These are phyloP conservation scores for Trichoderma koningii DNA, from an alignment of 2,329 filamentous ascomycete genomes.

Conservation along the genomic window DNA sequence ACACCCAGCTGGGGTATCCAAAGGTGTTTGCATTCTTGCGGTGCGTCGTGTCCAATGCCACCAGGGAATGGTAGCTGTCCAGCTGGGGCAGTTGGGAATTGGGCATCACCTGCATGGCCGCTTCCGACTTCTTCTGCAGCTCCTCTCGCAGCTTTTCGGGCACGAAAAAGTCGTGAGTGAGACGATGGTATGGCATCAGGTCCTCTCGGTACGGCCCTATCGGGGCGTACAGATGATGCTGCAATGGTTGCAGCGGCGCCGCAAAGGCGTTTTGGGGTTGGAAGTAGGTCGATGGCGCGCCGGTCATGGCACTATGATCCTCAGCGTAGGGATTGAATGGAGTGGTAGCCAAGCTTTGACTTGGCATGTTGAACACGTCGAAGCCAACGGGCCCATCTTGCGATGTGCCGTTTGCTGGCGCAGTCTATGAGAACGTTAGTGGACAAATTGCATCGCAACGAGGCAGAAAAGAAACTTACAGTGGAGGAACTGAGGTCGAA, in stretches of 20 bases:
- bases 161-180: conserved; percentile 88
- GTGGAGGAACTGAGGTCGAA: conserved; percentile 55
- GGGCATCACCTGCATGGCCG: conserved; percentile 79
- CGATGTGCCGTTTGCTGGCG: conserved; percentile 50
- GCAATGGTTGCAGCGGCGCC: conserved; percentile 64
- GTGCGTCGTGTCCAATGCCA: conserved; percentile 80
- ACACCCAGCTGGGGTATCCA: conserved; percentile 89
- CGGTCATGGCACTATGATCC: conserved; percentile 62
- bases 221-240: conserved; percentile 92
- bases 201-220: conserved; percentile 81
- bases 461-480: conserved; percentile 38
- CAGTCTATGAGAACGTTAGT: conserved; percentile 35
- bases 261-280: conserved; percentile 56
- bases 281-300: conserved; percentile 66
- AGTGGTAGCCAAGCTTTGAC: conserved; percentile 52
- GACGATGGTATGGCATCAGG: conserved; percentile 79
- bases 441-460: not conserved
- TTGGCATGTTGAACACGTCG: conserved; percentile 66
- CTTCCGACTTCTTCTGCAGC: conserved; percentile 83
- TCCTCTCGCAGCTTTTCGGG: conserved; percentile 85
- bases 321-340: conserved; percentile 77
- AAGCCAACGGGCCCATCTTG: conserved; percentile 50
- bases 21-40: conserved; percentile 79
- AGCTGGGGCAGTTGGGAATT: conserved; percentile 75
- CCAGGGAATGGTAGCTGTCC: conserved; percentile 89